Conservation (phyloP, 1,284 basidiomycete species). For the Pyrrhoderma lamaoense region DNA sequence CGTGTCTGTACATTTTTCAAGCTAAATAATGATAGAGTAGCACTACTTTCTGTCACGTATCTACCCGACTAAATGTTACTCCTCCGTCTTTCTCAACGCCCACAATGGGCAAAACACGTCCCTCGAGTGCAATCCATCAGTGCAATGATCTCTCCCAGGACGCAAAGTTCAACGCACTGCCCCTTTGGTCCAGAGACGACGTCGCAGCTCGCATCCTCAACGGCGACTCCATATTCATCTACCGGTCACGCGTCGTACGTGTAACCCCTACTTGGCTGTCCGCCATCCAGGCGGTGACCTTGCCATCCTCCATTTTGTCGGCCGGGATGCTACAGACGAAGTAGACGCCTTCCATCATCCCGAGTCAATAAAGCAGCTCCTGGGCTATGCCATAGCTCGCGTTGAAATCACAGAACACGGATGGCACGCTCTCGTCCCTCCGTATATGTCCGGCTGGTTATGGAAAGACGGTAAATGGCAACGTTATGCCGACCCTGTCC, state of each 20-base stretch:
- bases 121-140: too few relatives aligned
- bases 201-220: slow-evolving; percentile 64
- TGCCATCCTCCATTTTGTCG: slow-evolving; percentile 91
- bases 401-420: slow-evolving; percentile 44
- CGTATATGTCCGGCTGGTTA: slow-evolving; percentile 82
- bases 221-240: slow-evolving; percentile 79
- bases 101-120: too few relatives aligned
- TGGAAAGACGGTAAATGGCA: slow-evolving; percentile 47
- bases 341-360: slow-evolving; percentile 88
- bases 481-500: slow-evolving; percentile 49
- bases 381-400: slow-evolving; percentile 67
- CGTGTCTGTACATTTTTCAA: too few relatives aligned
- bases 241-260: slow-evolving; percentile 70
- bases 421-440: slow-evolving; percentile 85
- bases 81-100: too few relatives aligned
- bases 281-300: slow-evolving; percentile 87
- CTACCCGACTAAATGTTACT: too few relatives aligned
- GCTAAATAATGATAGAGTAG: too few relatives aligned
- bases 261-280: slow-evolving; percentile 81
- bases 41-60: too few relatives aligned
- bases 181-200: slow-evolving; percentile 45
- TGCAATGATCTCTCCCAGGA: too few relatives aligned
- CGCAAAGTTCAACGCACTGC: neutral
- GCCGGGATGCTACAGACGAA: slow-evolving; percentile 92
- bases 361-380: slow-evolving; percentile 57